These are phyloP conservation scores for Scheffersomyces insectosa DNA, from an alignment of 1,139 yeast species.

Conservation along the genomic window DNA sequence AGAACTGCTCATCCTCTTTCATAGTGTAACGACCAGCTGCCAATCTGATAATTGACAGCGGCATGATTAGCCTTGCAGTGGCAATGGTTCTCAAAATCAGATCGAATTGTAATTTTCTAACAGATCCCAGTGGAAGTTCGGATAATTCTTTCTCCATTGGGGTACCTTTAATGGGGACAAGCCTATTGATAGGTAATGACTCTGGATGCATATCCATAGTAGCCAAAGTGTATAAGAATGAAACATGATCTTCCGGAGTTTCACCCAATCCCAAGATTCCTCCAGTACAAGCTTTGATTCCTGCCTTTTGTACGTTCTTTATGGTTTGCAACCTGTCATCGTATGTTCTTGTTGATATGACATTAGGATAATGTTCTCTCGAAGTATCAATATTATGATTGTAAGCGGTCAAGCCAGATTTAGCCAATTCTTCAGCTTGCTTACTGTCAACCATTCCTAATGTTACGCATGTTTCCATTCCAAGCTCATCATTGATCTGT, in stretches of 20 bases:
- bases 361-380: conserved; percentile 71
- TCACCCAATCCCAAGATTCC: conserved; percentile 82
- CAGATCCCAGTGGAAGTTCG: conserved; percentile 38
- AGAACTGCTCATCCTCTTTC: conserved; percentile 74
- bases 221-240: conserved; percentile 66
- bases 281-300: conserved; percentile 74
- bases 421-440: conserved; percentile 59
- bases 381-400: conserved; percentile 83
- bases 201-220: conserved; percentile 74
- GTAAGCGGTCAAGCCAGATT: conserved; percentile 79
- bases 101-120: conserved; percentile 53
- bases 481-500: conserved; percentile 58
- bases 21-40: conserved; percentile 84
- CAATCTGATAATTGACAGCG: conserved; percentile 64
- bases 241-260: conserved; percentile 67
- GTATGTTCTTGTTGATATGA: conserved; percentile 66
- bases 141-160: conserved; percentile 62
- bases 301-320: conserved; percentile 62
- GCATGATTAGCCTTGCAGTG: conserved; percentile 76
- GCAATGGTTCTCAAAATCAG: conserved; percentile 69
- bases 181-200: conserved; percentile 75
- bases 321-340: conserved; percentile 73
- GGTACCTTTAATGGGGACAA: conserved; percentile 80
- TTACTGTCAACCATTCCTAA: conserved; percentile 70
- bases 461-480: conserved; percentile 79